These are phyloP conservation scores for Hypoxylon sp. DNA, from an alignment of 2,329 filamentous ascomycete species.

Conservation along the genomic window DNA sequence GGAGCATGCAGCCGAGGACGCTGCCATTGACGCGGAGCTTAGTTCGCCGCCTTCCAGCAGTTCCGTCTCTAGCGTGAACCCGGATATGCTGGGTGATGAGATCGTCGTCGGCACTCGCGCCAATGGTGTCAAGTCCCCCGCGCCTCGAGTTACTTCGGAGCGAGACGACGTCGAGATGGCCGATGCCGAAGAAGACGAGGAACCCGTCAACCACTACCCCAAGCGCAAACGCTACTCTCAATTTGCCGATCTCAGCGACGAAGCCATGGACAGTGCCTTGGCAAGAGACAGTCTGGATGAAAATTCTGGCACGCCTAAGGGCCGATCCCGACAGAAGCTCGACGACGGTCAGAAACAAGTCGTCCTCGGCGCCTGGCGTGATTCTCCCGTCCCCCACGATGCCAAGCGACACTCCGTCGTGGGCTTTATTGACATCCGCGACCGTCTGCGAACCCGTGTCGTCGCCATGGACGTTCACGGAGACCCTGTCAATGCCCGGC, in stretches of 20 bases:
- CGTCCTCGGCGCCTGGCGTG: constrained; percentile 66
- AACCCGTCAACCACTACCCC: constrained; percentile 52
- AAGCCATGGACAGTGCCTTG: constrained; percentile 52
- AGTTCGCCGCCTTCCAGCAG: constrained; percentile 55
- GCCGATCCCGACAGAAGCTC: constrained; percentile 41
- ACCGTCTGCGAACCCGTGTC: constrained; percentile 67
- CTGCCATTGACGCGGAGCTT: constrained; percentile 52
- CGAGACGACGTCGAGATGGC: constrained; percentile 56
- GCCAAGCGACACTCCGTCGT: constrained; percentile 65
- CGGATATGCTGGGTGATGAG: constrained; percentile 57
- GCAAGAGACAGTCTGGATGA: constrained; percentile 46
- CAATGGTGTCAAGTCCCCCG: constrained; percentile 51
- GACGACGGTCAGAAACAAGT: constrained; percentile 54
- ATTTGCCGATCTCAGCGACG: constrained; percentile 59
- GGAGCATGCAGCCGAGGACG: constrained; percentile 45
- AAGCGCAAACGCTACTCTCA: constrained; percentile 65
- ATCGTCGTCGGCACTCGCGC: constrained; percentile 59
- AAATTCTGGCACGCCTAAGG: constrained; percentile 36
- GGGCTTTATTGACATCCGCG: constrained; percentile 68
- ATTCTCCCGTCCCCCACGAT: constrained; percentile 59
- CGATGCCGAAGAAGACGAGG: constrained; percentile 51
- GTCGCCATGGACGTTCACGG: constrained; percentile 59
- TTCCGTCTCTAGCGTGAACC: constrained; percentile 51
- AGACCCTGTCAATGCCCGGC: constrained; percentile 54
- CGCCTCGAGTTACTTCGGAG: constrained; percentile 46